A percentile compares a stretch with the other conserved stretches of the same genome.
Conservation (phyloP, 75 land plant species). For the Chamaecyparis obtusa region DNA sequence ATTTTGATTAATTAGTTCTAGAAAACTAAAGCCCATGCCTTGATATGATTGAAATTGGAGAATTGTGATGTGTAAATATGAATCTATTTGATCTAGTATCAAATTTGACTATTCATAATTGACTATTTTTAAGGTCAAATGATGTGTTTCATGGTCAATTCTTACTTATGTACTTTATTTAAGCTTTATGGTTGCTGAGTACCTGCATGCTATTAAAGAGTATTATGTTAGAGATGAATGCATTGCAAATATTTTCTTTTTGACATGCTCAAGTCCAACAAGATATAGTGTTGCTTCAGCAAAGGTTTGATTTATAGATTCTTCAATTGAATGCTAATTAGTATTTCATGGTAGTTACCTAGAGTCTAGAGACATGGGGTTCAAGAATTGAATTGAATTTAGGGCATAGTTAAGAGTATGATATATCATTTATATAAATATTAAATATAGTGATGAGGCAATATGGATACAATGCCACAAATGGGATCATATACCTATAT, state of each 20-base stretch:
- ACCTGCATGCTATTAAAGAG: neutral
- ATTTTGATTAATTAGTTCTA: neutral
- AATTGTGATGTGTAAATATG: neutral
- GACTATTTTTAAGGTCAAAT: neutral
- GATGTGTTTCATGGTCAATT: neutral
- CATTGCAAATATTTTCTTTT: neutral
- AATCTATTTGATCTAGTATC: neutral
- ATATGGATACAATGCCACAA: neutral
- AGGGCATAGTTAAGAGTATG: neutral
- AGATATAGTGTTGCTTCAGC: too few species aligned
- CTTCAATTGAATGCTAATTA: neutral
- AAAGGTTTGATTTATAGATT: neutral
- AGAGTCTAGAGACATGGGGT: neutral
- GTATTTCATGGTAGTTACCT: neutral
- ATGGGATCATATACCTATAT: neutral
- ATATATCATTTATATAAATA: too few species aligned
- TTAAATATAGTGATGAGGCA: neutral
- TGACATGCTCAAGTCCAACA: neutral
- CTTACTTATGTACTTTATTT: neutral
- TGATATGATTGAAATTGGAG: neutral
- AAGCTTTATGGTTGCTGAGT: neutral
- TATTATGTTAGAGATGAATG: neutral
- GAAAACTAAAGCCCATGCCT: neutral
- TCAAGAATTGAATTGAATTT: neutral
- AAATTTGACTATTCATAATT: neutral